These are phyloP conservation scores for Globisporangium carolinianum DNA, from an alignment of 352 stramenopile species.

Conservation along the genomic window DNA sequence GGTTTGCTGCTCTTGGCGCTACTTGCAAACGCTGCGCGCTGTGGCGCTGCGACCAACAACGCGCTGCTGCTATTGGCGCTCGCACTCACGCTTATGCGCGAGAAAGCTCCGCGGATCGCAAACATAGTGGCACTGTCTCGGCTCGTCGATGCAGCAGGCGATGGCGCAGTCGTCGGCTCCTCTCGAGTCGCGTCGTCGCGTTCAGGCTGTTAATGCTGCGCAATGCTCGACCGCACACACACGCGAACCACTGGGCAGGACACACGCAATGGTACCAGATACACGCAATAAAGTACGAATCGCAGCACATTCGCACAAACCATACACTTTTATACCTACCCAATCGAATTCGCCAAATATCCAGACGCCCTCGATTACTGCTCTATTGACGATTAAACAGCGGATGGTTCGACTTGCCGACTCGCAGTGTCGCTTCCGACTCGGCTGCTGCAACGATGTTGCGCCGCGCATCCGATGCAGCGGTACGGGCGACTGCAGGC, in stretches of 20 bases:
- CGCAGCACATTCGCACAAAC: no score
- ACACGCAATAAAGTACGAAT: not conserved
- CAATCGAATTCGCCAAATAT: no score
- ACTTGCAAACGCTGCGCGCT: constrained; percentile 36
- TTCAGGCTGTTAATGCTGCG: not conserved
- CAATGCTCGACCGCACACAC: not conserved
- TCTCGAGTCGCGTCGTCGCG: not conserved
- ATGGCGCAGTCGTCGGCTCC: not conserved
- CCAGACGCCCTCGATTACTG: not conserved
- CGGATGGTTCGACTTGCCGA: constrained; percentile 65
- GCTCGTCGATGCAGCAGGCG: no score
- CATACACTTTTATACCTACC: not conserved
- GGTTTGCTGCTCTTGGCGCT: constrained; percentile 34
- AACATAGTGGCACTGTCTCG: constrained; percentile 22
- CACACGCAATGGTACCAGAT: not conserved
- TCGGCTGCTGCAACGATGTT: constrained; percentile 41
- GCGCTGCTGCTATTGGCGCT: constrained; percentile 1
- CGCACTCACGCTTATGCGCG: constrained; percentile 4
- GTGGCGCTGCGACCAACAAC: constrained; percentile 11
- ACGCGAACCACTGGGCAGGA: not conserved
- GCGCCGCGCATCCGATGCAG: constrained; percentile 51
- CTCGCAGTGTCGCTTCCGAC: constrained; percentile 49
- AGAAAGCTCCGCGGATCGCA: constrained; percentile 33
- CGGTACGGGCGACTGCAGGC: constrained; percentile 22
- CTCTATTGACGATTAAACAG: constrained; percentile 53